Base-by-base conservation (phyloP, 2,329 filamentous ascomycete genomes). In the Moelleriella libera region DNA sequence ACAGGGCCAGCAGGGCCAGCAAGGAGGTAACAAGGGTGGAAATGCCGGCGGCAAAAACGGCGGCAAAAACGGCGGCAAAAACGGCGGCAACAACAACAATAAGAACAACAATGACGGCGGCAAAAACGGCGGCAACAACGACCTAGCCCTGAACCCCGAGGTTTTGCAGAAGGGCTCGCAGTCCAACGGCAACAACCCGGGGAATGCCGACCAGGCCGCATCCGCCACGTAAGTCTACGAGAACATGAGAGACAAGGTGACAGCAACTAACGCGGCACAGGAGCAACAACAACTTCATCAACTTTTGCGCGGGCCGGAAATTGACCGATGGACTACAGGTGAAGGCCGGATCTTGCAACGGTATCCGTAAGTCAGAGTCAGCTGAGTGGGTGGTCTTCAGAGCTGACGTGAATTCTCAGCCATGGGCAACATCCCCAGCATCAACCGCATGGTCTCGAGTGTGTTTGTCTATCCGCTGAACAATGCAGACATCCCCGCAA, bases 271-370 rank as follows among this genome's bases (percentile, higher is more conserved):
- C 28, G 7, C 32, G 5, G 6, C 28, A 4, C 47, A 80, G 76
- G 52, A 75, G 80, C 53, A 51, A 64, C 14, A 65, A 67, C 65
- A 81, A 81, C 65, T 80, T 80, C 59, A 78, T 80, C 70, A 80
- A 80, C 68, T 78, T 79, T 60, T 80, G 76, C 57, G 50, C 60
- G 5, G 74, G 72, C 43, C 55, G 71, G 58, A 72, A 66, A 0
- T 58, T 79, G 44, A 82, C 79, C 52, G 78, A 83, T 55, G 80
- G 79, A 55, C 62, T 72, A 30, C 79, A 83, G 59, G 66, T 72
- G 46, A 67, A 66, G 49, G 60, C 54, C 5, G 80, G 80, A 21
- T 83, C 79, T 37, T 83, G 80, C 65, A 83, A 83, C 59, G 75
- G 75, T 58, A 71, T 80, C 53, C 64, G 74, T 75, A 68, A 61